Evolutionary conservation across 768 basidiomycete species (phyloP), one percentile per base, ranked within the genome.

Genomic region (Clathrus columnatus): DNA sequence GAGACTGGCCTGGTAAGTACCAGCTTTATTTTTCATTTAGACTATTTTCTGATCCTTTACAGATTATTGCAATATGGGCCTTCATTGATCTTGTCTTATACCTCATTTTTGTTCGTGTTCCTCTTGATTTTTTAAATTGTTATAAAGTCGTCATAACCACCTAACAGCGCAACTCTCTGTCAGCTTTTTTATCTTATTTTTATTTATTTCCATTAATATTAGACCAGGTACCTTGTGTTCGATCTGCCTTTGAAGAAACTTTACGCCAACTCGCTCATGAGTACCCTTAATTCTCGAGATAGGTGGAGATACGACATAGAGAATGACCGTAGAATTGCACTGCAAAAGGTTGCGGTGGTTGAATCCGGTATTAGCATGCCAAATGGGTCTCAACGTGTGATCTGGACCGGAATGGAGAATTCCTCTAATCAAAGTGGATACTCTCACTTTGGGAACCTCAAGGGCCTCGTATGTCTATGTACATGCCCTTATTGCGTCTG

Each of bases 261-360:
- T 7, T 72, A 73, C 60, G 69, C 71, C 18, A 74, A 73, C 61
- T 69, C 68, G 0, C 60, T 73, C 21, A 65, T 73, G 68, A 70
- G 70, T n/a, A 69, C 65, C 50, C 47, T 73, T 50, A 73, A 72
- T 59, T 68, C 71, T 1, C 68, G 71, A n/a, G 65, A 63, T 8
- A 67, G 63, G 26, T 70, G 68, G 69, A 64, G 26, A 44, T n/a
- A 52, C 53, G 14, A 60, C 56, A n/a, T n/a, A n/a, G n/a, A n/a
- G n/a, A n/a, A n/a, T n/a, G n/a, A n/a, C n/a, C n/a, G n/a, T n/a
- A n/a, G n/a, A n/a, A n/a, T n/a, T n/a, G n/a, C n/a, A n/a, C n/a
- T n/a, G n/a, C n/a, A n/a, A n/a, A 44, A 59, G 57, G 11, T 28
- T 50, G 41, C 41, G 41, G 14, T 42, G 14, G 11, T 18, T 18